Percentiles rank a stretch among this genome's conserved stretches.
phyloP scores from a whole-genome alignment of 352 stramenopile species.

The Globisporangium rhizosaccharum region DNA sequence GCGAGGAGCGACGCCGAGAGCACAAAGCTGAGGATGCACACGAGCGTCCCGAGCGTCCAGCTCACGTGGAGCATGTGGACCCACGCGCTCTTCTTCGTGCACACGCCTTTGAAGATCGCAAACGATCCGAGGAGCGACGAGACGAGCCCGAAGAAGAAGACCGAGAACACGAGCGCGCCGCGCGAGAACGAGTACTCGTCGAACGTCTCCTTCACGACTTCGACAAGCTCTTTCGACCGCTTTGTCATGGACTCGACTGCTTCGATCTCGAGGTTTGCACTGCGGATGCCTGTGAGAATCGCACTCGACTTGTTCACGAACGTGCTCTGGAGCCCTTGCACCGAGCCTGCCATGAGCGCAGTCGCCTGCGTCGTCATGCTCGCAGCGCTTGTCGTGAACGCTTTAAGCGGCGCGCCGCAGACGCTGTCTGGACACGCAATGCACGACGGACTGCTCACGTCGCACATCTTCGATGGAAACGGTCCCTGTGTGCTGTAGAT shows the following conservation, averaged over 20 bases:
- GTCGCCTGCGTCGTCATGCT: conserved; percentile 19
- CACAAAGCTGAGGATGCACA: conserved; percentile 79
- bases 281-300: conserved; percentile 38
- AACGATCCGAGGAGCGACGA: conserved; percentile 58
- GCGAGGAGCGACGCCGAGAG: conserved; percentile 64
- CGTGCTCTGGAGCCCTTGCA: conserved; percentile 27
- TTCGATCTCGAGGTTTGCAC: conserved; percentile 40
- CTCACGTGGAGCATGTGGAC: conserved; percentile 74
- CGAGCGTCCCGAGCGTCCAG: conserved; percentile 63
- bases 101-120: conserved; percentile 71
- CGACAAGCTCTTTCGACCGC: conserved; percentile 51
- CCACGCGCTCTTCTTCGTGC: conserved; percentile 65
- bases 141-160: conserved; percentile 72
- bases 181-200: conserved; percentile 75
- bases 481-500: conserved; percentile 52
- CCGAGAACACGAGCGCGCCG: conserved; percentile 63
- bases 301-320: conserved; percentile 36
- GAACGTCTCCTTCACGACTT: conserved; percentile 57
- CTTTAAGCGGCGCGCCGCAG: conserved; percentile 39
- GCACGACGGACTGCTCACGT: conserved; percentile 38
- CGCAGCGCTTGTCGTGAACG: conserved; percentile 29
- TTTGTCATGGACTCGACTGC: conserved; percentile 46
- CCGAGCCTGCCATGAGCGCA: conserved; percentile 23
- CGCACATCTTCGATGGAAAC: conserved; percentile 47
- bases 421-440: conserved; percentile 45